These are phyloP conservation scores for Aspergillus hancockii DNA, from an alignment of 495 filamentous ascomycete genomes.

Conservation along the genomic window DNA sequence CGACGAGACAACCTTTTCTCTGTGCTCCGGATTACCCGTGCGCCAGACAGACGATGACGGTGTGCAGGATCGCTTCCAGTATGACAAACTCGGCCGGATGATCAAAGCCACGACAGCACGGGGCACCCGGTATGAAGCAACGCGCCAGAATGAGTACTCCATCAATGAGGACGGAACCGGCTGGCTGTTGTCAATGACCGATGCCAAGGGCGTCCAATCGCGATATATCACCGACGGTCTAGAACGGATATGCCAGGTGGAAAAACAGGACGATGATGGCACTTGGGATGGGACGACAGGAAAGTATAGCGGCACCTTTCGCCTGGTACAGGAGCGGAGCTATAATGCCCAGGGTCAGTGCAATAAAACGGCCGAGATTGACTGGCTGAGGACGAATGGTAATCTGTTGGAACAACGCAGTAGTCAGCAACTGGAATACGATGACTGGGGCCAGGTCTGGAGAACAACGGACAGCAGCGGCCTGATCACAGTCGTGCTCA, in stretches of 20 bases:
- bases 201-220: constrained; percentile 12
- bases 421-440: background rate
- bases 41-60: background rate
- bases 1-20: background rate
- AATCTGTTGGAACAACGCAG: background rate
- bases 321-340: constrained; percentile 9
- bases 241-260: constrained; percentile 1
- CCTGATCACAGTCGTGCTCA: background rate
- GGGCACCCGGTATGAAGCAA: constrained; percentile 2
- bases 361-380: constrained; percentile 1
- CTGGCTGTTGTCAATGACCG: background rate
- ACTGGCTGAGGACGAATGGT: constrained; percentile 6
- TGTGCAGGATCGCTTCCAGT: background rate
- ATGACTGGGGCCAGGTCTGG: constrained; percentile 10
- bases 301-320: background rate
- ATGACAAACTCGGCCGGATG: constrained; percentile 2
- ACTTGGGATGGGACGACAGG: background rate
- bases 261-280: constrained; percentile 11
- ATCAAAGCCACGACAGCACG: background rate
- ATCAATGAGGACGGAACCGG: background rate
- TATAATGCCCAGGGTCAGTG: constrained; percentile 13
- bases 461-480: constrained; percentile 1
- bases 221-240: constrained; percentile 8
- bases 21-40: constrained; percentile 1
- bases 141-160: background rate